Evolutionary conservation across 2,329 filamentous ascomycete species (phyloP).

Genomic region (Ophiostoma novo-ulmi): DNA sequence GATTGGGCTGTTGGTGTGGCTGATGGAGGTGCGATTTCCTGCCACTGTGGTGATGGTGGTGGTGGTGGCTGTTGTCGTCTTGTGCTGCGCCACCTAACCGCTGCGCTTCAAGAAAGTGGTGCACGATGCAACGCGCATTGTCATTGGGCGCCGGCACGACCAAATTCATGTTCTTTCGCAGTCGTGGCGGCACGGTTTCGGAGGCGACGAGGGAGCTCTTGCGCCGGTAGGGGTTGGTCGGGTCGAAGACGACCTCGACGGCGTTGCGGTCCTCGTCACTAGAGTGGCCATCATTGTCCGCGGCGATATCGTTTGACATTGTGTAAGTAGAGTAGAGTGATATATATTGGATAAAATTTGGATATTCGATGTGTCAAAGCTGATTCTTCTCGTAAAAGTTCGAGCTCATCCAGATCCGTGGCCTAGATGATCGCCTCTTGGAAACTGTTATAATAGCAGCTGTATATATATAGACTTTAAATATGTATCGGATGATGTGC

Average conservation of each 20-base stretch:
- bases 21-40: background rate
- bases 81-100: slow-evolving; percentile 34
- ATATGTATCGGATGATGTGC: background rate
- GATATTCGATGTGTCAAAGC: background rate
- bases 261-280: slow-evolving; percentile 48
- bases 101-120: slow-evolving; percentile 59
- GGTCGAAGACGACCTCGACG: slow-evolving; percentile 59
- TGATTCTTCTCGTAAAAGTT: background rate
- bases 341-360: background rate
- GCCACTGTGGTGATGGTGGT: background rate
- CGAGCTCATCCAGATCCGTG: background rate
- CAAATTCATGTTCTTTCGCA: slow-evolving; percentile 31
- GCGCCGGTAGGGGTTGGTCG: slow-evolving; percentile 55
- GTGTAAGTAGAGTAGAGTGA: background rate
- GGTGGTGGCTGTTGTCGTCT: slow-evolving; percentile 22
- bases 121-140: slow-evolving; percentile 58
- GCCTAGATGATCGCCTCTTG: background rate
- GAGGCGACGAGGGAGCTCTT: slow-evolving; percentile 59
- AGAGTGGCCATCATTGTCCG: slow-evolving; percentile 37
- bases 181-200: slow-evolving; percentile 40
- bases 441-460: background rate
- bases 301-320: slow-evolving; percentile 19
- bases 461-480: background rate
- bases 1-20: background rate
- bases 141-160: slow-evolving; percentile 26